A percentile compares a stretch with the other conserved stretches of the same genome.
phyloP scores from a whole-genome alignment of 2,329 filamentous ascomycete genomes.

The Didymella exigua region DNA sequence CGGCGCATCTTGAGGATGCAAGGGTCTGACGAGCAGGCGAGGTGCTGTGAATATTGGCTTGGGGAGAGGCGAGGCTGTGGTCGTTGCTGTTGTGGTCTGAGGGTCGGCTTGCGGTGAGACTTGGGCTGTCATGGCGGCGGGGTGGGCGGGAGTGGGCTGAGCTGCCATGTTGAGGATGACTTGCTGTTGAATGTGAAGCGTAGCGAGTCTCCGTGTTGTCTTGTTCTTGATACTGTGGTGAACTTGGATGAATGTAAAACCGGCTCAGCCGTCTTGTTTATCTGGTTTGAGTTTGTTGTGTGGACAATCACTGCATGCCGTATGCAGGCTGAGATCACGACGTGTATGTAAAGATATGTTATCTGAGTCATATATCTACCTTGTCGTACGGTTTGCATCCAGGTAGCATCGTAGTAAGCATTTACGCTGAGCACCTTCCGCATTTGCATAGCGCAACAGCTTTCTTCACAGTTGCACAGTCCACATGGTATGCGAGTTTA shows the following conservation, averaged over 20 bases:
- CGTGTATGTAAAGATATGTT: not conserved
- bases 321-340: not conserved
- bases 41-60: constrained; percentile 36
- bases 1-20: constrained; percentile 36
- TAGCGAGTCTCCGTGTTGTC: not conserved
- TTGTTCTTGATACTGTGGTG: not conserved
- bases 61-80: constrained; percentile 27
- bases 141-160: constrained; percentile 22
- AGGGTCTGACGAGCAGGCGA: constrained; percentile 23
- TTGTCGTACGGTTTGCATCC: not conserved
- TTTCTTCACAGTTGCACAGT: not conserved
- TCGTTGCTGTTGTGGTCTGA: not conserved
- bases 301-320: not conserved
- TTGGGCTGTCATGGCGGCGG: constrained; percentile 20
- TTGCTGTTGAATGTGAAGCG: not conserved
- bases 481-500: not conserved
- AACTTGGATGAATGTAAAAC: not conserved
- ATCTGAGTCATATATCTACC: not conserved
- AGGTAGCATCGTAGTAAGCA: constrained; percentile 5
- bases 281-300: no score
- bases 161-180: constrained; percentile 19
- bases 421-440: constrained; percentile 12
- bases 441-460: not conserved
- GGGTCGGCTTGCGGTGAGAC: not conserved
- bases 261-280: not conserved